Conservation (phyloP, 257 asterid species). For the Vinca minor region DNA sequence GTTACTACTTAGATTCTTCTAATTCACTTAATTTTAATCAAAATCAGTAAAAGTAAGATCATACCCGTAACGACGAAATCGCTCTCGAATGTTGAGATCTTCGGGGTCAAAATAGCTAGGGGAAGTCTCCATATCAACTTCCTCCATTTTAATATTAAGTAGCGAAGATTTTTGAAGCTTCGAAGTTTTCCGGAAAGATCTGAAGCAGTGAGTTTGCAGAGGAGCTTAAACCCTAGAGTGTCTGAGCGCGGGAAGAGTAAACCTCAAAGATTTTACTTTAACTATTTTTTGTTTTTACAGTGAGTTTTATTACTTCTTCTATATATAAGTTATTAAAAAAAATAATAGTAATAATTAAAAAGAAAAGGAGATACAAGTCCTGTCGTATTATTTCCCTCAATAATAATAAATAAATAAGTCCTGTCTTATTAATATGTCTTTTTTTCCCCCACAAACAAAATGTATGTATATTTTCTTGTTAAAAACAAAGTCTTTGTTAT, state of each 20-base stretch:
- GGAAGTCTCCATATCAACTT: conserved; percentile 60
- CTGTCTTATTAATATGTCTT: no score
- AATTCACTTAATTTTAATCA: not conserved
- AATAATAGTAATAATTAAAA: no score
- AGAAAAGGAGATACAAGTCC: no score
- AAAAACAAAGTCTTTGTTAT: no score
- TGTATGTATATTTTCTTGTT: no score
- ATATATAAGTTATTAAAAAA: no score
- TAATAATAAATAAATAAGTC: no score
- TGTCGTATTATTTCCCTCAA: no score
- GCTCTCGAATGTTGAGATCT: conserved; percentile 67
- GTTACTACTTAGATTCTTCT: not conserved
- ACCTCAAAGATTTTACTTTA: not conserved
- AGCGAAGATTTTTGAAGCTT: not conserved
- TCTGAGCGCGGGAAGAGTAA: conserved; percentile 38
- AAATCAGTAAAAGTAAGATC: no score
- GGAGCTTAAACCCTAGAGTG: conserved; percentile 29
- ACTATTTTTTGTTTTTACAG: not conserved
- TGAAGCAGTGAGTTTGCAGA: not conserved
- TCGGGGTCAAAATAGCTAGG: conserved; percentile 67
- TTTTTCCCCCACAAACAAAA: no score
- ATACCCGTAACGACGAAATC: conserved; percentile 87
- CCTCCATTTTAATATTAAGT: conserved; percentile 35
- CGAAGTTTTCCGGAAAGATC: not conserved
- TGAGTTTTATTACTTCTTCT: no score